A percentile compares a stretch with the other conserved stretches of the same genome.
Conservation (phyloP, 208 protist species). For the Trypanosoma boissoni region DNA sequence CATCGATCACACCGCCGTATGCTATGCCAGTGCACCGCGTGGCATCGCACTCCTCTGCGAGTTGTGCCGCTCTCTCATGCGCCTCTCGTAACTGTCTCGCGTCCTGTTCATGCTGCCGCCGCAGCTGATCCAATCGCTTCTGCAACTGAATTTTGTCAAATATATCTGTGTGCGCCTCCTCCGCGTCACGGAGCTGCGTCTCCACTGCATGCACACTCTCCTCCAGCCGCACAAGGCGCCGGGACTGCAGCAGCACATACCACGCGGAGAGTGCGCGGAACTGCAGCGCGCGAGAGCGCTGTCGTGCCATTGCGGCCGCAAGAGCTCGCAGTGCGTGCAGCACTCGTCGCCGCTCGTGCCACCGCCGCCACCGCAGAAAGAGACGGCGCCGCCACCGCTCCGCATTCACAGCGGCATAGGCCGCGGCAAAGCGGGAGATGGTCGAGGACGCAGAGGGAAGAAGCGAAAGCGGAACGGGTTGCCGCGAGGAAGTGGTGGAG, state of each 20-base stretch:
- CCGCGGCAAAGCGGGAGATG: slow-evolving; percentile 18
- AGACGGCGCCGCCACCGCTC: slow-evolving; percentile 22
- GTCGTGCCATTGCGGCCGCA: slow-evolving; percentile 36
- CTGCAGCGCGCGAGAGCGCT: slow-evolving; percentile 30
- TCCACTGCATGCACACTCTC: slow-evolving; percentile 41
- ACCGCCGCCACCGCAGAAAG: slow-evolving; percentile 46
- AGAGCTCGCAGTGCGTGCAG: slow-evolving; percentile 37
- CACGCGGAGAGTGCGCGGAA: slow-evolving; percentile 45
- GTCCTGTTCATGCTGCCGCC: slow-evolving; percentile 42
- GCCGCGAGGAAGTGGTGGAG: no score
- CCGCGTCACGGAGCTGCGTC: slow-evolving; percentile 36
- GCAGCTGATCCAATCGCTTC: slow-evolving; percentile 62
- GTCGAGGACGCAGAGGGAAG: no score
- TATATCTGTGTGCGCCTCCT: slow-evolving; percentile 63
- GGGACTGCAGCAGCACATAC: slow-evolving; percentile 37
- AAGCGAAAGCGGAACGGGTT: no score
- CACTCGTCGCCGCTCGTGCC: slow-evolving; percentile 27
- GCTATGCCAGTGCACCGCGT: slow-evolving; percentile 4
- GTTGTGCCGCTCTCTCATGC: slow-evolving; percentile 14
- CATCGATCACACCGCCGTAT: not conserved
- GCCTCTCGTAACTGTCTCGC: slow-evolving; percentile 32
- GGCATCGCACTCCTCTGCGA: slow-evolving; percentile 5
- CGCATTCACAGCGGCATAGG: slow-evolving; percentile 17
- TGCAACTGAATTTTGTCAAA: slow-evolving; percentile 86
- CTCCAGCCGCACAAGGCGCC: slow-evolving; percentile 21